Evolutionary conservation across 352 stramenopile species (phyloP).

Genomic region (Globisporangium echinulatum): DNA sequence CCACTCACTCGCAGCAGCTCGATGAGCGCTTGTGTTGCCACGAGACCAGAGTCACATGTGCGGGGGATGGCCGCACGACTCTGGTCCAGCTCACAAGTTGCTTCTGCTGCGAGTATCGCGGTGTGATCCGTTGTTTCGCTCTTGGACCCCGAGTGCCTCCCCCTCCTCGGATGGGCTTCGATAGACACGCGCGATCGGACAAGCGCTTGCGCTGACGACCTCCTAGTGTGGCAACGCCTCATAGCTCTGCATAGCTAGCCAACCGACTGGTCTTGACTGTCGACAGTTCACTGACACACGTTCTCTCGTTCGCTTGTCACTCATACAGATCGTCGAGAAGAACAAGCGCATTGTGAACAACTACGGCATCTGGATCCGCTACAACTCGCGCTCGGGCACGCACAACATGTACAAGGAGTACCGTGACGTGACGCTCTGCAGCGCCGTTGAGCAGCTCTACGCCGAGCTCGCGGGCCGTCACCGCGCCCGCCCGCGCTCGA

Average conservation of each 20-base stretch:
- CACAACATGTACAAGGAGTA: constrained; percentile 99
- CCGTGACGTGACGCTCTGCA: constrained; percentile 96
- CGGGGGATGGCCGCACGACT: constrained; percentile 10
- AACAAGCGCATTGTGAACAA: constrained; percentile 98
- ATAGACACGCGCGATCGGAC: neutral
- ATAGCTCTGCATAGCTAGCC: too few species aligned
- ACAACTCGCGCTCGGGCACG: constrained; percentile 98
- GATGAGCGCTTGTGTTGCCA: constrained; percentile 81
- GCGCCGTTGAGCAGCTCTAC: constrained; percentile 98
- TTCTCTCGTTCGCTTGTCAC: neutral
- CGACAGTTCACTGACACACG: neutral
- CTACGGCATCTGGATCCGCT: constrained; percentile 99
- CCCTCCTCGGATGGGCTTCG: neutral
- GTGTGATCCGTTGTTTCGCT: constrained; percentile 75
- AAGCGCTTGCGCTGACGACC: neutral
- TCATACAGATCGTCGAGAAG: constrained; percentile 93
- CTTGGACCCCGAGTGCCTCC: constrained; percentile 16
- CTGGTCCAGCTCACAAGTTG: constrained; percentile 84
- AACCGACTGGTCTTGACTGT: neutral
- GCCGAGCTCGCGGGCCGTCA: constrained; percentile 98
- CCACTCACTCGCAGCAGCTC: constrained; percentile 39
- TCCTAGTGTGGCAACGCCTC: neutral
- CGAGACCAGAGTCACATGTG: constrained; percentile 44
- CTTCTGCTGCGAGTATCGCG: constrained; percentile 48
- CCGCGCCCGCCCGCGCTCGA: constrained; percentile 94